Conservation (phyloP, 371 early-diverging fungal genomes). For the Rozella allomycis region DNA sequence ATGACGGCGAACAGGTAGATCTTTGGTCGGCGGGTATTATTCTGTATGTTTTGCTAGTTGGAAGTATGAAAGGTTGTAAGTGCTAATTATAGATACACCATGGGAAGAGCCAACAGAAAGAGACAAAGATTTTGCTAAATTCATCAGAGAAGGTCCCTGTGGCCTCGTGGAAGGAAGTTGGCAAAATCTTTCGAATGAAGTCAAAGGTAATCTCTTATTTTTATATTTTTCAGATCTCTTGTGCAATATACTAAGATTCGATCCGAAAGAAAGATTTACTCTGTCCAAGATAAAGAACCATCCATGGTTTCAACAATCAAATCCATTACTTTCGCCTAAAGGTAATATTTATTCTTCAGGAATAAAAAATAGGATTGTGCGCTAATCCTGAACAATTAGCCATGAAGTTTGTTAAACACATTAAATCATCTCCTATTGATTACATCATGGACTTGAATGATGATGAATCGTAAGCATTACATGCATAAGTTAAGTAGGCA, state of each 20-base stretch:
- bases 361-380: too few species aligned
- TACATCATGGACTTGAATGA: too few species aligned
- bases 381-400: too few species aligned
- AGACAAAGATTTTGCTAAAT: constrained; percentile 28
- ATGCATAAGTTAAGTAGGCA: too few species aligned
- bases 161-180: constrained; percentile 18
- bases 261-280: neutral
- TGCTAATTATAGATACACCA: constrained; percentile 20
- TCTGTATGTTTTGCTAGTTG: constrained; percentile 29
- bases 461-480: too few species aligned
- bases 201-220: constrained; percentile 10
- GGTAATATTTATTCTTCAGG: too few species aligned
- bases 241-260: constrained; percentile 3
- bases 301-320: constrained; percentile 1
- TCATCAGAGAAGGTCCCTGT: too few species aligned
- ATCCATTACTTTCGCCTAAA: too few species aligned
- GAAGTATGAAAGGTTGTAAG: constrained; percentile 8
- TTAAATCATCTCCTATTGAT: too few species aligned
- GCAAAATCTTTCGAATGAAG: constrained; percentile 16
- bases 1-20: constrained; percentile 34
- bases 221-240: constrained; percentile 1
- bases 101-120: constrained; percentile 36
- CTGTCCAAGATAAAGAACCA: constrained; percentile 1
- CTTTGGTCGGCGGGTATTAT: constrained; percentile 43
- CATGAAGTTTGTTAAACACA: too few species aligned